Conservation (phyloP, 371 early-diverging fungal species). For the Mortierella sp. region DNA sequence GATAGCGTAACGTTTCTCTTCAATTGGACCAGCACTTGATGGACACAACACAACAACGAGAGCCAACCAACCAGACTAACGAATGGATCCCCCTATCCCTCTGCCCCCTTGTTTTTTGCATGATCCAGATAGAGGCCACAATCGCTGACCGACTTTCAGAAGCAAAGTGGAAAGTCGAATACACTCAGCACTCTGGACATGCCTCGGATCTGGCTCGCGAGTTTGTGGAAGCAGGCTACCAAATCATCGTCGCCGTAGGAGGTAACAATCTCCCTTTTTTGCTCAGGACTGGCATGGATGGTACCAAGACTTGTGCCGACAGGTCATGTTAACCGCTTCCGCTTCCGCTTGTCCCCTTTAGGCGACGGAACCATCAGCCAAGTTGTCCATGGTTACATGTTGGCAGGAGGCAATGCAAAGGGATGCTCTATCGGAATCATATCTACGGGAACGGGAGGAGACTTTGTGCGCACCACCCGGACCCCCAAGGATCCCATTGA, state of each 20-base stretch:
- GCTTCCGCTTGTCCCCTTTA: neutral
- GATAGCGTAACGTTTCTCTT: no score
- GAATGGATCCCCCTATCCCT: no score
- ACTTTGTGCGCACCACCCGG: conserved; percentile 41
- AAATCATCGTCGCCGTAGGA: conserved; percentile 44
- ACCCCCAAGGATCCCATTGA: conserved; percentile 32
- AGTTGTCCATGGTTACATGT: conserved; percentile 52
- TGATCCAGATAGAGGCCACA: conserved; percentile 24
- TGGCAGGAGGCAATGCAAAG: conserved; percentile 27
- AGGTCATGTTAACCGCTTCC: neutral
- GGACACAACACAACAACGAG: no score
- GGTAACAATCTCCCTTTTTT: conserved; percentile 19
- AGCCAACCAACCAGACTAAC: no score
- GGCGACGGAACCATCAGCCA: conserved; percentile 55
- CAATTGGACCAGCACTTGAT: no score
- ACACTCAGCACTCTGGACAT: conserved; percentile 45
- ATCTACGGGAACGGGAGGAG: conserved; percentile 51
- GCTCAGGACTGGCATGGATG: no score
- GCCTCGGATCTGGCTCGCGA: conserved; percentile 44
- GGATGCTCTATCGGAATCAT: conserved; percentile 44
- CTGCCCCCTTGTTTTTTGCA: no score
- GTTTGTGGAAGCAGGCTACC: conserved; percentile 29
- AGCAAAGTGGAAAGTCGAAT: conserved; percentile 45
- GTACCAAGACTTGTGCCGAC: no score
- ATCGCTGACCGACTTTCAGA: conserved; percentile 20